Evolutionary conservation across 257 asterid species (phyloP), one percentile per base, ranked within the genome.

Genomic region (Marsdenia floribunda): DNA sequence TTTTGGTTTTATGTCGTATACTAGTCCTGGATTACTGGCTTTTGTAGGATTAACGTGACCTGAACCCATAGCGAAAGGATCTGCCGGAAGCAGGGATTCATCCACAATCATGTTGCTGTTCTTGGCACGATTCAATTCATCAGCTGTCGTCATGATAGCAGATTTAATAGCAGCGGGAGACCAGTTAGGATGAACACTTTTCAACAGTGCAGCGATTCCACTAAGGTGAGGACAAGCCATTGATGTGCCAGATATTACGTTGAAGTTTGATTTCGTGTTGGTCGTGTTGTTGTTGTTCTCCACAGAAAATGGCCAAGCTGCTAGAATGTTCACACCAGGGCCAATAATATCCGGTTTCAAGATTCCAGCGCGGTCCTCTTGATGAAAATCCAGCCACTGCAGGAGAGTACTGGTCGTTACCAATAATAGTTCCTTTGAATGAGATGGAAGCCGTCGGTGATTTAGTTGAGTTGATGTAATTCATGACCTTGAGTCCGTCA

Each of bases 271-370:
- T 57, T 81, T 82, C 3, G 87, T 60, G 55, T 76, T 67, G 6
- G 78, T 76, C 1, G 47, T 69, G 29, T 82, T 79, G n/a, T n/a
- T n/a, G n/a, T n/a, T n/a, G n/a, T n/a, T n/a, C 15, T 82, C 87
- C 7, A 84, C 65, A 0, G 88, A 82, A 14, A 26, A 11, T 7
- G 82, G 83, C 88, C 88, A 83, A 0, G 84, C 87, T 10, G 84
- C 87, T 16, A 70, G 74, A 50, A 70, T 50, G 63, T 85, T 87
- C 49, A 75, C 85, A 0, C 92, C 95, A 0, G 95, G 96, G 52
- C 91, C 91, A 7, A 88, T 52, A 4, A 88, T 83, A 42, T 90
- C 94, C 0, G 91, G 96, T 68, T 90, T 90, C 46, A 90, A 65
- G 55, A 90, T 88, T 1, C 94, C 0, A 0, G 54, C 54, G 83